Percentiles rank a stretch among this genome's conserved stretches.
Evolutionary conservation across 805 yeast genomes (phyloP).

Genomic region (Cyberlindnera xishuangbannaensis): DNA sequence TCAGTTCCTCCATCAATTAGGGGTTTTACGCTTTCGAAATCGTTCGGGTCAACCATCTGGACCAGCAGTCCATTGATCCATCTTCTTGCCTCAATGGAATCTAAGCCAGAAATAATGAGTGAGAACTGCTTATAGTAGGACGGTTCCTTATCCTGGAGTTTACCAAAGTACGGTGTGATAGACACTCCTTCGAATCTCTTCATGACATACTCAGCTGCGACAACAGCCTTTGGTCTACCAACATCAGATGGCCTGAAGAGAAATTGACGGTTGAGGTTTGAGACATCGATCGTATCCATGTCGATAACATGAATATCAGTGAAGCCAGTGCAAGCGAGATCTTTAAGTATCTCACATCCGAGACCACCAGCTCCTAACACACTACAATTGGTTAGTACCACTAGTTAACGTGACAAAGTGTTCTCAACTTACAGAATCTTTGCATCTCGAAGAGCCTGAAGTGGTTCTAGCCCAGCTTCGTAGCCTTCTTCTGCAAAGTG

Average conservation of each 20-base stretch:
- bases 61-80: constrained; percentile 78
- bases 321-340: constrained; percentile 65
- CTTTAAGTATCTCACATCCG: constrained; percentile 85
- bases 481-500: constrained; percentile 32
- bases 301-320: constrained; percentile 83
- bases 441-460: constrained; percentile 20
- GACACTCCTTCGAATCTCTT: constrained; percentile 37
- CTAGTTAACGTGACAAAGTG: no score
- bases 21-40: constrained; percentile 48
- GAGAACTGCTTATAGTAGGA: constrained; percentile 64
- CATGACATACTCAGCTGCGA: constrained; percentile 62
- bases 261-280: constrained; percentile 89
- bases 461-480: constrained; percentile 27
- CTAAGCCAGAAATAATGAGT: constrained; percentile 81
- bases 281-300: constrained; percentile 86
- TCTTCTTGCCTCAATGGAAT: constrained; percentile 82
- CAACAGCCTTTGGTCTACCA: constrained; percentile 73
- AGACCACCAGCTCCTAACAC: constrained; percentile 94
- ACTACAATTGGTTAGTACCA: constrained; percentile 11
- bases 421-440: constrained; percentile 28
- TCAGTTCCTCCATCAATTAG: constrained; percentile 94
- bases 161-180: constrained; percentile 56
- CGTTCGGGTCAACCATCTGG: constrained; percentile 50
- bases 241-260: constrained; percentile 77
- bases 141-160: constrained; percentile 56